A percentile compares a stretch with the other conserved stretches of the same genome.
These are phyloP conservation scores for Kodamaea kakaduensis DNA, from an alignment of 805 yeast species.

Conservation along the genomic window DNA sequence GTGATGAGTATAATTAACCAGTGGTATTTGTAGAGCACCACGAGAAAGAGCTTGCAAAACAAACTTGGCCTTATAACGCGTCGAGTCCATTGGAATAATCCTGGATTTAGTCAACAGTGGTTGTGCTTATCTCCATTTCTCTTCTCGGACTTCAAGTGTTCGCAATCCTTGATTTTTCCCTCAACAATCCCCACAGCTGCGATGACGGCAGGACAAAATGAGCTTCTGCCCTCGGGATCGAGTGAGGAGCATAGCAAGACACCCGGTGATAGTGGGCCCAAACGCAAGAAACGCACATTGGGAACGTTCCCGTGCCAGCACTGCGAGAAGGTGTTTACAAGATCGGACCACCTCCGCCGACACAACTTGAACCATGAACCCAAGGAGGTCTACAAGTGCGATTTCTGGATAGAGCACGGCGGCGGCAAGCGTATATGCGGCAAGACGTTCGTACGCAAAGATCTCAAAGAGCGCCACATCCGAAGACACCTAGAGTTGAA, in stretches of 20 bases:
- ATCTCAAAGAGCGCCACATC: slow-evolving; percentile 43
- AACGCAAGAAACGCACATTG: slow-evolving; percentile 24
- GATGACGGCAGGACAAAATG: slow-evolving; percentile 1
- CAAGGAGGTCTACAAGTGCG: slow-evolving; percentile 54
- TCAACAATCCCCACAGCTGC: not conserved
- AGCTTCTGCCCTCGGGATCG: slow-evolving; percentile 2
- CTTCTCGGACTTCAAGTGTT: too few relatives aligned
- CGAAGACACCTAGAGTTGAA: slow-evolving; percentile 24
- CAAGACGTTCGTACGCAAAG: slow-evolving; percentile 61
- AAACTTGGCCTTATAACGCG: too few relatives aligned
- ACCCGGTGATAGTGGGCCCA: slow-evolving; percentile 3
- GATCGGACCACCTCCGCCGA: slow-evolving; percentile 62
- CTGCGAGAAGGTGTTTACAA: slow-evolving; percentile 53
- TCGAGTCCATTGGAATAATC: too few relatives aligned
- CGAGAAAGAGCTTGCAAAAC: too few relatives aligned
- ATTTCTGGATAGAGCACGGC: slow-evolving; percentile 41
- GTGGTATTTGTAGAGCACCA: too few relatives aligned
- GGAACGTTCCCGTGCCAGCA: slow-evolving; percentile 33
- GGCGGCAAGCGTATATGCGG: slow-evolving; percentile 45
- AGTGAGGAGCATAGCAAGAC: not conserved
- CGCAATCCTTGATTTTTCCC: slow-evolving; percentile 1
- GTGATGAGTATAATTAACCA: too few relatives aligned
- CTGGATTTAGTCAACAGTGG: too few relatives aligned
- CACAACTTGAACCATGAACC: slow-evolving; percentile 60
- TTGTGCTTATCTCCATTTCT: too few relatives aligned